Evolutionary conservation across 164 flowering plant genomes (phyloP), one percentile per base, ranked within the genome.

Genomic region (grape (Vitis vinifera)): DNA sequence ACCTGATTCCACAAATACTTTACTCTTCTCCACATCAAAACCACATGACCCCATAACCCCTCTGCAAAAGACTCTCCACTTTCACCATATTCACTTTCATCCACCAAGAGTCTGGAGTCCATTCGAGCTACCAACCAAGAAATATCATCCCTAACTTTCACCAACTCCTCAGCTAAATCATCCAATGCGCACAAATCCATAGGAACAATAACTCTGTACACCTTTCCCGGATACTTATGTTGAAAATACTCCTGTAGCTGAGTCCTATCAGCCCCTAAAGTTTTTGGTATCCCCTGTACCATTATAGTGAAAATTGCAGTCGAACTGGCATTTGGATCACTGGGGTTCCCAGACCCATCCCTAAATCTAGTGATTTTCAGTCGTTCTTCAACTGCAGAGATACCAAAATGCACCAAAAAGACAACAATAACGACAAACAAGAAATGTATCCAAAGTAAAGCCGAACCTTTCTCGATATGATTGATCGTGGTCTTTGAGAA

Each of bases 161-260:
- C 86, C 78, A 96, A 77, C 8, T 88, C 94, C 11, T 81, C 68
- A 0, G 90, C 91, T 69, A 91, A 82, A 74, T 87, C 95, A 77
- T 93, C 97, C 84, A 96, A 81, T 51, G 97, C 86, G 69, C 94
- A 89, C 80, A 96, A 85, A 88, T 96, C 94, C 91, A 91, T 87
- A 0, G 99, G 99, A 70, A 88, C 79, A 59, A 96, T 74, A 49
- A 96, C 89, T 82, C 70, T 85, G 76, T 86, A 93, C 75, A 96
- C 86, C 84, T 93, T 93, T 17, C 98, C 99, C 0, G 99, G 99
- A 78, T 96, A 93, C 75, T 75, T 89, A 71, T 88, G 81, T 63
- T 85, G 86, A 74, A 96, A 90, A 79, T 91, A 96, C 76, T 92
- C 97, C 66, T 82, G 85, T 60, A 96, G 61, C 4, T 86, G 86